Conservation (phyloP, 805 yeast species). For the Saturnispora sanitii region DNA sequence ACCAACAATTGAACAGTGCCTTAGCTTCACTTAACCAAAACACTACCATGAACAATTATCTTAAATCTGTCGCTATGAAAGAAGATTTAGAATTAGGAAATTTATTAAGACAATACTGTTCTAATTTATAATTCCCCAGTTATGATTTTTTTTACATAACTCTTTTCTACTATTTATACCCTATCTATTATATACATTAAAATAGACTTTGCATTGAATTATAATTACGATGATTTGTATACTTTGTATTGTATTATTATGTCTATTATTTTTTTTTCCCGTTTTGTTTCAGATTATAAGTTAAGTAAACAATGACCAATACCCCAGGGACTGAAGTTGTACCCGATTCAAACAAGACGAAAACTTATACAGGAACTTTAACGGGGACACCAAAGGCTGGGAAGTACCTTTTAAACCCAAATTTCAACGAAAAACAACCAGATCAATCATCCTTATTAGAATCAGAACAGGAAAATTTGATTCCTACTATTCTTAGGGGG, state of each 20-base stretch:
- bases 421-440: conserved; percentile 8
- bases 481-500: conserved; percentile 20
- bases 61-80: conserved; percentile 26
- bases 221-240: no score
- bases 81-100: conserved; percentile 28
- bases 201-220: no score
- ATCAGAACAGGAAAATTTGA: conserved; percentile 13
- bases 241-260: no score
- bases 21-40: conserved; percentile 14
- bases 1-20: conserved; percentile 2
- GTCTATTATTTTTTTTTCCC: no score
- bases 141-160: neutral
- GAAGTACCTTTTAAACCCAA: conserved; percentile 9
- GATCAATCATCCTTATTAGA: neutral
- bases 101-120: conserved; percentile 27
- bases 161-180: neutral
- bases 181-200: no score
- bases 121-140: conserved; percentile 1
- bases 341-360: no score
- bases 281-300: no score
- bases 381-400: neutral
- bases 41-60: conserved; percentile 19
- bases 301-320: no score
- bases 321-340: no score
- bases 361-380: no score